Evolutionary conservation across 805 yeast genomes (phyloP).

Genomic region (Metschnikowia drakensbergensis): DNA sequence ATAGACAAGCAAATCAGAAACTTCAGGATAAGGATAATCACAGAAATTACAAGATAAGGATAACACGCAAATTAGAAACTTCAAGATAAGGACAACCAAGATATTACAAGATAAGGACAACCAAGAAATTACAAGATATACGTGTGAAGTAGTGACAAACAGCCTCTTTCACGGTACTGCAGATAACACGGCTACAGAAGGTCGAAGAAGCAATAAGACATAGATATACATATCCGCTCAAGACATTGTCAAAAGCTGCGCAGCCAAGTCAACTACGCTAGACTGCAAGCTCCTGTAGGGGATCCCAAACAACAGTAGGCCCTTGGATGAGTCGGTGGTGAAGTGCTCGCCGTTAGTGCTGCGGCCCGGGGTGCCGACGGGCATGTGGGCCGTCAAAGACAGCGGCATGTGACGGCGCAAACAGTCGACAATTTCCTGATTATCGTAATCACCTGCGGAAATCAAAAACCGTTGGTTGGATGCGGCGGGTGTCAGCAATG

Average conservation of each 20-base stretch:
- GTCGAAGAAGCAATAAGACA: too few relatives aligned
- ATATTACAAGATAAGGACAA: too few relatives aligned
- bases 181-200: too few relatives aligned
- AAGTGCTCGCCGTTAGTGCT: conserved; percentile 21
- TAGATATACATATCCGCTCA: too few relatives aligned
- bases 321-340: conserved; percentile 24
- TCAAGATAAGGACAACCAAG: too few relatives aligned
- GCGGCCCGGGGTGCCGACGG: conserved; percentile 20
- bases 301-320: conserved; percentile 12
- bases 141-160: too few relatives aligned
- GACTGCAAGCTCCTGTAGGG: conserved; percentile 4
- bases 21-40: neutral
- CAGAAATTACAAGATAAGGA: too few relatives aligned
- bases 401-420: conserved; percentile 11
- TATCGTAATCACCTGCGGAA: conserved; percentile 28
- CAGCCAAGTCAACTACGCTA: conserved; percentile 4
- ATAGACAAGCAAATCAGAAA: too few relatives aligned
- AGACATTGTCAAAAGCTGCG: neutral
- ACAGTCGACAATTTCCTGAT: conserved; percentile 25
- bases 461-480: conserved; percentile 19
- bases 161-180: too few relatives aligned
- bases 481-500: conserved; percentile 16
- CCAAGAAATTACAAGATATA: too few relatives aligned
- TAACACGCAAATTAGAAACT: too few relatives aligned
- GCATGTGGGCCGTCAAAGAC: neutral